These are phyloP conservation scores for Boletus rubropictus DNA, from an alignment of 768 basidiomycete genomes.

Conservation along the genomic window DNA sequence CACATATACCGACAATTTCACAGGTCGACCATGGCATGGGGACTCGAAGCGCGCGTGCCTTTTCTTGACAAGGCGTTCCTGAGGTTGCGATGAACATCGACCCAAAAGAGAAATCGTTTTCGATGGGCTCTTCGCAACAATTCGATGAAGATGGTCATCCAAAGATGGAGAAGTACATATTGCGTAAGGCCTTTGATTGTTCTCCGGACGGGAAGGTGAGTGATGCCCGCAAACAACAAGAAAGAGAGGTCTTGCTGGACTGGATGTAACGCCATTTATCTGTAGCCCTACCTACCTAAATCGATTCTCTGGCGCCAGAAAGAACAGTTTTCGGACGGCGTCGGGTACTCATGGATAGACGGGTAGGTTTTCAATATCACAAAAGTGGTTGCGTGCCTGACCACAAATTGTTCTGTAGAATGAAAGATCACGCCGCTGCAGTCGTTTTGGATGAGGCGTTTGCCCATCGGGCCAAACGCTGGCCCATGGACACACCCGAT, in stretches of 20 bases:
- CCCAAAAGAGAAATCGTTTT: slow-evolving; percentile 83
- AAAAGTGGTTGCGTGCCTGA: not conserved
- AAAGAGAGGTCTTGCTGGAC: not conserved
- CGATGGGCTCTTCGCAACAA: slow-evolving; percentile 68
- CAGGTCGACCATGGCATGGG: slow-evolving; percentile 99
- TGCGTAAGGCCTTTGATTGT: slow-evolving; percentile 93
- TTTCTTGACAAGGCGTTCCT: slow-evolving; percentile 98
- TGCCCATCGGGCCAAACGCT: slow-evolving; percentile 64
- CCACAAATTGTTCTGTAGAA: slow-evolving; percentile 38
- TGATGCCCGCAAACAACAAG: not conserved
- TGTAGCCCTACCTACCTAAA: slow-evolving; percentile 82
- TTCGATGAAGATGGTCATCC: slow-evolving; percentile 82
- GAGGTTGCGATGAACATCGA: slow-evolving; percentile 87
- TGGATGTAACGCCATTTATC: not conserved
- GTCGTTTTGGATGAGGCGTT: slow-evolving; percentile 80
- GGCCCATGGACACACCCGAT: slow-evolving; percentile 76
- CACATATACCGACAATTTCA: slow-evolving; percentile 6
- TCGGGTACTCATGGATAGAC: slow-evolving; percentile 98
- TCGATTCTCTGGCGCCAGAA: slow-evolving; percentile 99
- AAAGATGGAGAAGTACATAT: slow-evolving; percentile 97
- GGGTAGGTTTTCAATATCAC: slow-evolving; percentile 45
- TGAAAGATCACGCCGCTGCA: slow-evolving; percentile 80
- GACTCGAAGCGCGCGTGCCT: slow-evolving; percentile 95
- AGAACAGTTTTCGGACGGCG: slow-evolving; percentile 98
- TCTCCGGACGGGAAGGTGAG: slow-evolving; percentile 69